phyloP scores from a whole-genome alignment of 768 basidiomycete genomes.

The Phylloporus arenicola region DNA sequence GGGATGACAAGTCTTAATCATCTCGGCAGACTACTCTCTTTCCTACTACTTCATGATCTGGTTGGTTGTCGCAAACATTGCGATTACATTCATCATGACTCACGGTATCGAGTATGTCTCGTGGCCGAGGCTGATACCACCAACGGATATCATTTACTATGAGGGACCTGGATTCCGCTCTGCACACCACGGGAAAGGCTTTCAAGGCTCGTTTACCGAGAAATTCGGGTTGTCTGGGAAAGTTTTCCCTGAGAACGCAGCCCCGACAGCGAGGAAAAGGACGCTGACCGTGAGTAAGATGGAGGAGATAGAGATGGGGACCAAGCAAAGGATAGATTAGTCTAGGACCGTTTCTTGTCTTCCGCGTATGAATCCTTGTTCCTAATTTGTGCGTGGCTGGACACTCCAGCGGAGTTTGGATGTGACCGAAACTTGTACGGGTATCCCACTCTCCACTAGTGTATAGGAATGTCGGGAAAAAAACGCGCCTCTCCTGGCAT shows the following conservation, averaged over 20 bases:
- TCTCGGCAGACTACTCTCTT: constrained; percentile 68
- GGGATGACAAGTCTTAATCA: not conserved
- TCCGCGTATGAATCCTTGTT: not conserved
- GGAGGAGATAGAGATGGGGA: constrained; percentile 79
- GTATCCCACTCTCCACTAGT: constrained; percentile 2
- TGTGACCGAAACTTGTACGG: constrained; percentile 18
- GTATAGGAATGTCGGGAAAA: constrained; percentile 36
- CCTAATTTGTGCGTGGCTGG: constrained; percentile 6
- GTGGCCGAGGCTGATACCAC: constrained; percentile 85
- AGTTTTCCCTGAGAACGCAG: constrained; percentile 35
- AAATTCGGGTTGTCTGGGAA: constrained; percentile 33
- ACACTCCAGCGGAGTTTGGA: constrained; percentile 29
- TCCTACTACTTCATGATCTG: constrained; percentile 82
- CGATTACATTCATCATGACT: constrained; percentile 68
- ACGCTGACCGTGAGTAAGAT: constrained; percentile 32
- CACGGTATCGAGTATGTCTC: constrained; percentile 93
- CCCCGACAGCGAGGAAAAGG: constrained; percentile 34
- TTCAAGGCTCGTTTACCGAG: constrained; percentile 36
- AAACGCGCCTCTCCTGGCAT: constrained; percentile 81
- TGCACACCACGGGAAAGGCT: constrained; percentile 68
- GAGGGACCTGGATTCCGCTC: constrained; percentile 84
- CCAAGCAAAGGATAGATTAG: constrained; percentile 74
- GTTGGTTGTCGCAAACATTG: constrained; percentile 55
- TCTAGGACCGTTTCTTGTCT: not conserved
- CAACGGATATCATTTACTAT: constrained; percentile 77